Percentiles rank a stretch among this genome's conserved stretches.
Conservation (phyloP, 306 rosid genomes). For the Gastrolobium villosum region DNA sequence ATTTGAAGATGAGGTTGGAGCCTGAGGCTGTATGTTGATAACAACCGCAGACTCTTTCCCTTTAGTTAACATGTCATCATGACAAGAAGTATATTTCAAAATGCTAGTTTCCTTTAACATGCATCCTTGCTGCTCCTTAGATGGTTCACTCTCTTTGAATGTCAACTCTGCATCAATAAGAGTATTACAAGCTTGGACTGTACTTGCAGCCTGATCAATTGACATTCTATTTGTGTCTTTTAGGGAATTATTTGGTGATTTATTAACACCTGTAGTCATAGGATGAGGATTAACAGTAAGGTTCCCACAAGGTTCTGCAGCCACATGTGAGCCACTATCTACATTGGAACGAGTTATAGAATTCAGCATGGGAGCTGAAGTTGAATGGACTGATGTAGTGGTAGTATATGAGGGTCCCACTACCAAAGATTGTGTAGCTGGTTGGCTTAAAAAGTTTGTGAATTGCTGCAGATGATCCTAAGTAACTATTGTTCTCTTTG, state of each 20-base stretch:
- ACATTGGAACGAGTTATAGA: slow-evolving; percentile 64
- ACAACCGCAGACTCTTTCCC: slow-evolving; percentile 55
- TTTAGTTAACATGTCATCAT: slow-evolving; percentile 53
- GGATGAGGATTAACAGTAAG: slow-evolving; percentile 52
- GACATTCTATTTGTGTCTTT: slow-evolving; percentile 55
- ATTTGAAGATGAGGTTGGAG: slow-evolving; percentile 55
- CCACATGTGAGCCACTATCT: slow-evolving; percentile 53
- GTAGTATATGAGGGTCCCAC: slow-evolving; percentile 87
- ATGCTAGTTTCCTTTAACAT: slow-evolving; percentile 52
- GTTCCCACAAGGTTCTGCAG: slow-evolving; percentile 58
- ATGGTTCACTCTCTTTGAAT: slow-evolving; percentile 52
- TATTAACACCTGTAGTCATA: slow-evolving; percentile 50
- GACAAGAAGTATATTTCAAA: slow-evolving; percentile 50
- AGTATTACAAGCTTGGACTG: slow-evolving; percentile 52
- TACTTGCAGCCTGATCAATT: slow-evolving; percentile 52
- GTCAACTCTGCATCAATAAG: slow-evolving; percentile 50
- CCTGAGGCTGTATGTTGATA: slow-evolving; percentile 56
- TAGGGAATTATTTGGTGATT: slow-evolving; percentile 46
- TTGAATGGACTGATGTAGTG: slow-evolving; percentile 81
- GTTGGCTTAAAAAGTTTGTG: slow-evolving; percentile 77
- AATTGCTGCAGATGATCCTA: slow-evolving; percentile 83
- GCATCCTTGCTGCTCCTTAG: slow-evolving; percentile 60
- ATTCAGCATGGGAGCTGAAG: slow-evolving; percentile 87
- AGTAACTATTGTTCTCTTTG: slow-evolving; percentile 63
- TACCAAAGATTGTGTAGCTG: slow-evolving; percentile 76